Conservation (phyloP, 371 early-diverging fungal genomes). For the Mucor sp. region DNA sequence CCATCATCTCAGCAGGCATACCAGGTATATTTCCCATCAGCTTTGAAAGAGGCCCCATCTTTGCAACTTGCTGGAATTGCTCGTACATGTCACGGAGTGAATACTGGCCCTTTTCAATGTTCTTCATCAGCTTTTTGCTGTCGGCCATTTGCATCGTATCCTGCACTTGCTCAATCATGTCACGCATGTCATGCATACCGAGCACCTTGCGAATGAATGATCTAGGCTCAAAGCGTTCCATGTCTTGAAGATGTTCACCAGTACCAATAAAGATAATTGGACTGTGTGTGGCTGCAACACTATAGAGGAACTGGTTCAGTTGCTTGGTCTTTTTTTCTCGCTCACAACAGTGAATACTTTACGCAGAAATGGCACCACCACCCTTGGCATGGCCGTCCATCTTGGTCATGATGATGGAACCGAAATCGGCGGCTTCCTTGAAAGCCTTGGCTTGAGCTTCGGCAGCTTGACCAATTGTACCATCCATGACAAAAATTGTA, state of each 20-base stretch:
- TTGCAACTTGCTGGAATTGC: conserved; percentile 93
- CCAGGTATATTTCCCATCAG: conserved; percentile 99
- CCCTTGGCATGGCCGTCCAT: conserved; percentile 99
- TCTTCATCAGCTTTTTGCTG: conserved; percentile 91
- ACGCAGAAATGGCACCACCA: conserved; percentile 99
- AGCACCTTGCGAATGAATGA: conserved; percentile 97
- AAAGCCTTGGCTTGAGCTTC: conserved; percentile 97
- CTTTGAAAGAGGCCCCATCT: conserved; percentile 95
- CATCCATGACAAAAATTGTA: conserved; percentile 99
- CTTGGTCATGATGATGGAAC: conserved; percentile 99
- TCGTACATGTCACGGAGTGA: conserved; percentile 98
- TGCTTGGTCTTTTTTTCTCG: not conserved
- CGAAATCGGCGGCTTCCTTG: conserved; percentile 95
- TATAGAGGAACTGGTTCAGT: conserved; percentile 10
- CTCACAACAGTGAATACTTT: conserved; percentile 19
- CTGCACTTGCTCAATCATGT: conserved; percentile 93
- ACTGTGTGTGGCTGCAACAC: conserved; percentile 96
- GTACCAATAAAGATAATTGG: conserved; percentile 99
- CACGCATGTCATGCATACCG: conserved; percentile 96
- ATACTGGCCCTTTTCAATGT: conserved; percentile 89
- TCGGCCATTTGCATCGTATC: conserved; percentile 84
- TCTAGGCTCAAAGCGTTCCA: conserved; percentile 95
- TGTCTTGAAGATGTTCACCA: conserved; percentile 98
- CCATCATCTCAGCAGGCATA: conserved; percentile 84
- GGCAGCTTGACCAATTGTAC: conserved; percentile 99